phyloP scores from a whole-genome alignment of 768 basidiomycete species.

The Floccularia luteovirens region DNA sequence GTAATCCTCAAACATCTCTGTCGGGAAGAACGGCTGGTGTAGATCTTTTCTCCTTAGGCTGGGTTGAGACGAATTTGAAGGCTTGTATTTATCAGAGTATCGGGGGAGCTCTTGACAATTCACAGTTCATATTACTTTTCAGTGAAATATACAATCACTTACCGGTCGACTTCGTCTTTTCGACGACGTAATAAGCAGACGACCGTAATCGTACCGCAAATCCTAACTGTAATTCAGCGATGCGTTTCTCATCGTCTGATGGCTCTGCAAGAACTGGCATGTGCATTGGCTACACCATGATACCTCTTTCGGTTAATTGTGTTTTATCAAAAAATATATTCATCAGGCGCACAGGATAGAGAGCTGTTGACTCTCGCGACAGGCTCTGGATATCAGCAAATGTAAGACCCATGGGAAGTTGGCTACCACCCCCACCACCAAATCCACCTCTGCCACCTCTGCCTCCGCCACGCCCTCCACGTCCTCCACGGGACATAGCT shows the following conservation, averaged over 20 bases:
- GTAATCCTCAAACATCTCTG: constrained; percentile 67
- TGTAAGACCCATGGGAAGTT: constrained; percentile 73
- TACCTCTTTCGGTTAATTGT: constrained; percentile 13
- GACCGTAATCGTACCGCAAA: constrained; percentile 57
- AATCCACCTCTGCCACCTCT: constrained; percentile 48
- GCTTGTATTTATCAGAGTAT: constrained; percentile 81
- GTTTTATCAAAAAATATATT: constrained; percentile 10
- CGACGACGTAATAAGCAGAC: constrained; percentile 71
- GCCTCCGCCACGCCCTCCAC: constrained; percentile 30
- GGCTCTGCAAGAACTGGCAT: constrained; percentile 66
- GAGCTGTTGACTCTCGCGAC: constrained; percentile 65
- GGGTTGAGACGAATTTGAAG: constrained; percentile 51
- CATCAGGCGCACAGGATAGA: constrained; percentile 68
- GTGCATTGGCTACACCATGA: constrained; percentile 44
- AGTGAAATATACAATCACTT: constrained; percentile 4
- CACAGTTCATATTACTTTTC: neutral
- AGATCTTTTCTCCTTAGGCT: constrained; percentile 63
- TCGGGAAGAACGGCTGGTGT: constrained; percentile 71
- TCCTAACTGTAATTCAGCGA: constrained; percentile 59
- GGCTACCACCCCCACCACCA: constrained; percentile 40
- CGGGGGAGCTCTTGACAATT: constrained; percentile 54
- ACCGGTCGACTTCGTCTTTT: constrained; percentile 59
- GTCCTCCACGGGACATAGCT: constrained; percentile 32
- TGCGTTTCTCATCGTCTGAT: constrained; percentile 55
- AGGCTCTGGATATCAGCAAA: constrained; percentile 74